These are phyloP conservation scores for Kazachstania sp. DNA, from an alignment of 1,139 yeast species.

Conservation along the genomic window DNA sequence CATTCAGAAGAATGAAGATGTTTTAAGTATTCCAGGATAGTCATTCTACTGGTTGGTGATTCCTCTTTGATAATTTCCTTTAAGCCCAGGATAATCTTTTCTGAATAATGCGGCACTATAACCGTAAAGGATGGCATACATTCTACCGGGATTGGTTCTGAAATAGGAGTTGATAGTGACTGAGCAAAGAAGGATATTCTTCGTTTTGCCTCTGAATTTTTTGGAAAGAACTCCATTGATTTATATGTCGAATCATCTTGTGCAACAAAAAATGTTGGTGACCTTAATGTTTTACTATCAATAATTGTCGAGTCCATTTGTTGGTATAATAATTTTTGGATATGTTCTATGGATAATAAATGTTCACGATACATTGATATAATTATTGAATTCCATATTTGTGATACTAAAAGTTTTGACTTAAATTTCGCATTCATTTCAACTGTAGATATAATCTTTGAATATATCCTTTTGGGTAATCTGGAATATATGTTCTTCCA, in stretches of 20 bases:
- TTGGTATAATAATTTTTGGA: slow-evolving; percentile 50
- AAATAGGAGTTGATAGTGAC: slow-evolving; percentile 68
- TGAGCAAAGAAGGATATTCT: slow-evolving; percentile 84
- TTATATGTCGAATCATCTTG: slow-evolving; percentile 70
- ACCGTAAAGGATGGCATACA: slow-evolving; percentile 83
- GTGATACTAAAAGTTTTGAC: slow-evolving; percentile 48
- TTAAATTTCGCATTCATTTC: slow-evolving; percentile 43
- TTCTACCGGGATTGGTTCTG: slow-evolving; percentile 61
- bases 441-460: slow-evolving; percentile 51
- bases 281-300: slow-evolving; percentile 37
- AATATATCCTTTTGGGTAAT: slow-evolving; percentile 62
- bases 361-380: slow-evolving; percentile 74
- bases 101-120: slow-evolving; percentile 76
- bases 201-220: slow-evolving; percentile 76
- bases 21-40: slow-evolving; percentile 67
- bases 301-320: slow-evolving; percentile 35
- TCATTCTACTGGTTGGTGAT: slow-evolving; percentile 48
- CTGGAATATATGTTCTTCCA: slow-evolving; percentile 76
- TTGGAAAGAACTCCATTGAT: slow-evolving; percentile 46
- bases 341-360: slow-evolving; percentile 63
- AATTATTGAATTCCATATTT: slow-evolving; percentile 73
- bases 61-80: slow-evolving; percentile 62
- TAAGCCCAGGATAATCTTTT: slow-evolving; percentile 56
- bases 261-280: slow-evolving; percentile 65
- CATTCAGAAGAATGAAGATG: slow-evolving; percentile 64